These are phyloP conservation scores for Metschnikowia drakensbergensis DNA, from an alignment of 805 yeast species.

Conservation along the genomic window DNA sequence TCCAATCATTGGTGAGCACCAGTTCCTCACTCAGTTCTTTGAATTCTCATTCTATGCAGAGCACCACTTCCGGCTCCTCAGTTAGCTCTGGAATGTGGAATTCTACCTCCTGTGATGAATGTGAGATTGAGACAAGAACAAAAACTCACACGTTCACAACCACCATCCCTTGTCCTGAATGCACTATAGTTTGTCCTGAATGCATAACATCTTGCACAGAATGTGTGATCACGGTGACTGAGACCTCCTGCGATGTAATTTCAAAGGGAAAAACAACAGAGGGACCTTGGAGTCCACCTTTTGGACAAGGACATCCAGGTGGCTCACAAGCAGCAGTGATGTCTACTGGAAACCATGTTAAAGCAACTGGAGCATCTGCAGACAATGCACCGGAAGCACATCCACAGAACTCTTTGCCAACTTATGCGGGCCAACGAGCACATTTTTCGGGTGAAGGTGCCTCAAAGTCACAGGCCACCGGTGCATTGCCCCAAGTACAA, in stretches of 20 bases:
- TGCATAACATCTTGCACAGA: not conserved
- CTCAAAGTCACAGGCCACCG: not conserved
- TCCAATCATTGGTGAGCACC: not conserved
- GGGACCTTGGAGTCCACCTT: not conserved
- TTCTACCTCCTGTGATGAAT: not conserved
- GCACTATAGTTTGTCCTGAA: not conserved
- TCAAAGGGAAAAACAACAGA: not conserved
- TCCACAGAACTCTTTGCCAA: not conserved
- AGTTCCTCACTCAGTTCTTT: too few species aligned
- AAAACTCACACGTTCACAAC: not conserved
- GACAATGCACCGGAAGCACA: not conserved
- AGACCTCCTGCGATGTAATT: not conserved
- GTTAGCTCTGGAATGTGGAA: not conserved
- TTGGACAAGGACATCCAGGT: too few species aligned
- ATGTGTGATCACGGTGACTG: not conserved
- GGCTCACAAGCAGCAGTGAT: too few species aligned
- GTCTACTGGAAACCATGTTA: too few species aligned
- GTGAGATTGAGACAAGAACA: not conserved
- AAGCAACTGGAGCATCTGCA: too few species aligned
- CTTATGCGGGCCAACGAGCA: not conserved
- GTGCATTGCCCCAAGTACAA: not conserved
- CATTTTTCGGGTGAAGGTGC: not conserved
- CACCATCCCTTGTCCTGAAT: not conserved
- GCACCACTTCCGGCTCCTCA: not conserved
- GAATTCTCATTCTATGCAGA: too few species aligned